A percentile compares a stretch with the other conserved stretches of the same genome.
Evolutionary conservation across 2,329 filamentous ascomycete genomes (phyloP).

Genomic region (Colletotrichum spaethianum): DNA sequence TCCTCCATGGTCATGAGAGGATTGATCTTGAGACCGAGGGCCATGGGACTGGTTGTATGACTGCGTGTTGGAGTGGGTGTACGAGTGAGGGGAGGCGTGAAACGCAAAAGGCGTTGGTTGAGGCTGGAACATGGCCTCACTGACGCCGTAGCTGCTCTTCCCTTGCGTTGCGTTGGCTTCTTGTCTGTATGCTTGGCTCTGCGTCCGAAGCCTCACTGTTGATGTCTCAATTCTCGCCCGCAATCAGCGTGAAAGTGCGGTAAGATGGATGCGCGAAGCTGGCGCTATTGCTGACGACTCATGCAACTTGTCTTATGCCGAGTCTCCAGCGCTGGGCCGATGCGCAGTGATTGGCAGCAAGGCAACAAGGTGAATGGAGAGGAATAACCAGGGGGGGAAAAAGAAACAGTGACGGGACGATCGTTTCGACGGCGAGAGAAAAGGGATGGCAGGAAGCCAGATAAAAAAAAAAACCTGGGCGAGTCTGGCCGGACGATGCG

Average conservation of each 20-base stretch:
- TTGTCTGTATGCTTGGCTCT: background rate
- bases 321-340: constrained; percentile 5
- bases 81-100: constrained; percentile 44
- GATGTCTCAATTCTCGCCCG: background rate
- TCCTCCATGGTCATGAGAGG: constrained; percentile 4
- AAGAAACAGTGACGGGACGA: background rate
- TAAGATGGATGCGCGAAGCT: background rate
- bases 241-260: background rate
- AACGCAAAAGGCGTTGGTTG: constrained; percentile 64
- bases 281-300: constrained; percentile 20
- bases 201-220: background rate
- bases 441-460: constrained; percentile 1
- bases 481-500: constrained; percentile 18
- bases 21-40: background rate
- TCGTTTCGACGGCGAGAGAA: constrained; percentile 1
- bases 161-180: constrained; percentile 6
- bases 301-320: constrained; percentile 3
- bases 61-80: background rate
- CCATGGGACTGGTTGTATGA: background rate
- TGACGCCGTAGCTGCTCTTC: constrained; percentile 11
- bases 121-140: constrained; percentile 66
- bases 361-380: background rate
- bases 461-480: background rate
- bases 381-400: background rate
- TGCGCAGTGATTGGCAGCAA: constrained; percentile 8